A percentile compares a stretch with the other conserved stretches of the same genome.
Conservation (phyloP, 2,329 filamentous ascomycete genomes). For the Boeremia lycopersici region DNA sequence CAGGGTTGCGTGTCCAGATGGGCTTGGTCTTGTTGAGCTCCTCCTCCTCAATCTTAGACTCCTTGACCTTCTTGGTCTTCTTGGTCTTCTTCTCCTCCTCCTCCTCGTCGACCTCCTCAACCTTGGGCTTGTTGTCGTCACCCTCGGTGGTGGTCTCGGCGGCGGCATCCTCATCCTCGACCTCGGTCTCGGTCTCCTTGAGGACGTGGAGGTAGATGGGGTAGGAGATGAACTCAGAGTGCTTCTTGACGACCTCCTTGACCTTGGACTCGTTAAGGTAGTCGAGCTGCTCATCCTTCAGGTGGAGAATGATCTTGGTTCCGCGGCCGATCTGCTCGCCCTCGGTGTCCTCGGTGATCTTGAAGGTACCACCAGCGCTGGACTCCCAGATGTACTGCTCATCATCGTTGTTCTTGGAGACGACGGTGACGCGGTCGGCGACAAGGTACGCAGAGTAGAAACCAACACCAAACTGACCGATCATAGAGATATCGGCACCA, state of each 20-base stretch:
- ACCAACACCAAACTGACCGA: conserved; percentile 99
- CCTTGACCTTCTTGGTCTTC: conserved; percentile 99
- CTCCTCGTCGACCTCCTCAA: conserved; percentile 90
- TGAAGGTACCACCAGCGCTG: conserved; percentile 95
- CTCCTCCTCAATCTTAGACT: conserved; percentile 98
- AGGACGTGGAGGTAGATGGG: conserved; percentile 99
- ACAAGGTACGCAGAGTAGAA: conserved; percentile 99
- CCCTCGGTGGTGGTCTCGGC: conserved; percentile 65
- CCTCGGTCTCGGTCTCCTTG: conserved; percentile 99
- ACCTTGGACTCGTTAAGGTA: conserved; percentile 99
- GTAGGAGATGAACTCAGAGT: conserved; percentile 99
- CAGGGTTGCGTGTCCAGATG: conserved; percentile 98
- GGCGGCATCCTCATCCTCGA: conserved; percentile 89
- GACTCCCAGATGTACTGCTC: conserved; percentile 99
- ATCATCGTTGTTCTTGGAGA: conserved; percentile 99
- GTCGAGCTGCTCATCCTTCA: conserved; percentile 99
- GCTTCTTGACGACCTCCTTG: conserved; percentile 99
- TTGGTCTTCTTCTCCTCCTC: conserved; percentile 83
- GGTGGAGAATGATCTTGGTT: conserved; percentile 96
- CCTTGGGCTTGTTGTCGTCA: conserved; percentile 94
- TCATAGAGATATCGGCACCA: conserved; percentile 99
- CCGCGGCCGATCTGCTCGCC: conserved; percentile 90
- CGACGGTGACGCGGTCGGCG: conserved; percentile 90
- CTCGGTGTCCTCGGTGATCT: conserved; percentile 85
- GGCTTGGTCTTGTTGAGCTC: conserved; percentile 99